Evolutionary conservation across 495 filamentous ascomycete genomes (phyloP).

Genomic region (Tuber umbilicatum): DNA sequence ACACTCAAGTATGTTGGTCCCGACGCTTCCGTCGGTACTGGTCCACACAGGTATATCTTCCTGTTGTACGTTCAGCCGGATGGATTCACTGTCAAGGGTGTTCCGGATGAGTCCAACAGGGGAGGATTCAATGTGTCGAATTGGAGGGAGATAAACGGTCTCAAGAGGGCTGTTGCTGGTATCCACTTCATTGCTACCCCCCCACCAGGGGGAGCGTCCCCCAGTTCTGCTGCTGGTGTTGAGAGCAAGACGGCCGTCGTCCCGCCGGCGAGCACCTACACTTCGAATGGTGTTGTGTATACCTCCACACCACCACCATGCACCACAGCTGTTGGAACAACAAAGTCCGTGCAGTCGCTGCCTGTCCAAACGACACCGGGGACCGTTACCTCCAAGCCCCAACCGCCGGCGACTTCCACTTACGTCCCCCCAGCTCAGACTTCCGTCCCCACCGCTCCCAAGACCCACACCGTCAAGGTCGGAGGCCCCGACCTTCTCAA

Average conservation of each 20-base stretch:
- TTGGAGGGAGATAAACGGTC: conserved; percentile 24
- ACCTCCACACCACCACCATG: conserved; percentile 7
- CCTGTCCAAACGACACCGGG: background rate
- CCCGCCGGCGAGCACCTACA: background rate
- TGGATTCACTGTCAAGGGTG: conserved; percentile 13
- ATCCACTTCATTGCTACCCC: conserved; percentile 28
- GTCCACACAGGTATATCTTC: conserved; percentile 36
- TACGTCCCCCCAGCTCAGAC: background rate
- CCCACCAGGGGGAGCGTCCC: background rate
- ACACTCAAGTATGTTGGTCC: conserved; percentile 28
- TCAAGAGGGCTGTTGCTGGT: conserved; percentile 29
- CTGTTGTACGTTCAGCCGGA: conserved; percentile 33
- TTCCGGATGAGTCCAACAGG: conserved; percentile 14
- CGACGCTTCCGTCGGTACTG: conserved; percentile 12
- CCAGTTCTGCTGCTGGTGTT: background rate
- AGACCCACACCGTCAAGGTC: conserved; percentile 36
- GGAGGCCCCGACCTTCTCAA: conserved; percentile 33
- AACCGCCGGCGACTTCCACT: background rate
- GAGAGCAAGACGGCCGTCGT: background rate
- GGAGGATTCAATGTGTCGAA: conserved; percentile 22
- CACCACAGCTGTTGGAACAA: conserved; percentile 11
- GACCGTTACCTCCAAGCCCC: background rate
- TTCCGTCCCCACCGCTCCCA: background rate
- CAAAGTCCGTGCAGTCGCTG: background rate
- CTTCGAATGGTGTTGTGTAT: background rate